Percentiles rank a stretch among this genome's conserved stretches.
phyloP scores from a whole-genome alignment of 139 green algal genomes.

The Chlamydomonas sp. region DNA sequence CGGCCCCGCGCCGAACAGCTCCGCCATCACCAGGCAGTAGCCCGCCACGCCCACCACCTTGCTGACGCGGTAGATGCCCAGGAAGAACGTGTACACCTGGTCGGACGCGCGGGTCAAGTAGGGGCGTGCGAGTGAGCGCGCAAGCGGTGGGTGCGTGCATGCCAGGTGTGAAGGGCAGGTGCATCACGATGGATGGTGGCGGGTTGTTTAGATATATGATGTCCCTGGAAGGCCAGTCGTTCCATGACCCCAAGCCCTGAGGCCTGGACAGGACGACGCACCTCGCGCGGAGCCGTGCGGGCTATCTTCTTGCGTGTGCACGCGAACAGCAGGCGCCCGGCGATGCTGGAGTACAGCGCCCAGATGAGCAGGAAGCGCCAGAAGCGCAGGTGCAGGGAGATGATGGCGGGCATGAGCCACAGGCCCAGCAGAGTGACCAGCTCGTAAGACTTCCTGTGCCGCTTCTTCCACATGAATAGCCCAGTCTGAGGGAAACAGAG shows the following conservation, averaged over 20 bases:
- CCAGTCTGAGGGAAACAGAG: slow-evolving; percentile 58
- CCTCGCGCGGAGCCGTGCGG: slow-evolving; percentile 63
- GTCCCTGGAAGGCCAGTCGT: not conserved
- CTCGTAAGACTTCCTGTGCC: slow-evolving; percentile 83
- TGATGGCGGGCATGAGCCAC: slow-evolving; percentile 85
- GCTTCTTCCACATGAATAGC: slow-evolving; percentile 82
- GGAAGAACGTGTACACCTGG: slow-evolving; percentile 87
- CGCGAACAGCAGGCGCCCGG: slow-evolving; percentile 70
- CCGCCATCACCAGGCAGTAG: slow-evolving; percentile 77
- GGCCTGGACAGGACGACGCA: not conserved
- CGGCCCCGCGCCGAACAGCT: slow-evolving; percentile 68
- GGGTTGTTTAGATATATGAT: not conserved
- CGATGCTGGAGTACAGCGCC: slow-evolving; percentile 70
- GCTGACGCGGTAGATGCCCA: slow-evolving; percentile 66
- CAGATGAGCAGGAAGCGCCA: slow-evolving; percentile 84
- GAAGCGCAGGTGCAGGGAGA: slow-evolving; percentile 74
- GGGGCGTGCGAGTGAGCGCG: not conserved
- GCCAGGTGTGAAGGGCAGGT: not conserved
- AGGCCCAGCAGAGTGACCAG: slow-evolving; percentile 86
- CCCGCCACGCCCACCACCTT: slow-evolving; percentile 70
- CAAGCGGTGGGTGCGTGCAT: not conserved
- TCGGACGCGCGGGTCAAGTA: not conserved
- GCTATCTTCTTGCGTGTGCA: slow-evolving; percentile 67
- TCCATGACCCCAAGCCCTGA: not conserved
- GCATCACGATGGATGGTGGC: not conserved